Evolutionary conservation across 495 filamentous ascomycete genomes (phyloP).

Genomic region (Hypoxylon intermedium): DNA sequence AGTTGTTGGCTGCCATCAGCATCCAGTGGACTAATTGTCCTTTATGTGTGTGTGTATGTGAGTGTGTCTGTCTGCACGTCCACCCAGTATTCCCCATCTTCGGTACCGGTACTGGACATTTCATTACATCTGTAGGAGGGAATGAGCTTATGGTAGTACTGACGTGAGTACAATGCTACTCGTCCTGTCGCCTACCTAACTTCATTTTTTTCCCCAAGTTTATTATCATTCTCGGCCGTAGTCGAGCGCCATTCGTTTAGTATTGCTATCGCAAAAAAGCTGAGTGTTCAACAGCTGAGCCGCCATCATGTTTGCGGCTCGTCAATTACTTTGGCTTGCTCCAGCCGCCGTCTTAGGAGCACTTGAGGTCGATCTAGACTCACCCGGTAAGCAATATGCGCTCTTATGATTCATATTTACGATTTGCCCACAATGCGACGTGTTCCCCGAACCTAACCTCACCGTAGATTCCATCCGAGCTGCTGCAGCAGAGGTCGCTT

Average conservation of each 20-base stretch:
- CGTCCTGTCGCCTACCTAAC: neutral
- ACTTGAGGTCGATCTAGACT: slow-evolving; percentile 38
- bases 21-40: neutral
- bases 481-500: slow-evolving; percentile 65
- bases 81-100: neutral
- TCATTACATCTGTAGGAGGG: neutral
- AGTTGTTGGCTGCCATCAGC: slow-evolving; percentile 3
- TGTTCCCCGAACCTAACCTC: neutral
- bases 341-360: slow-evolving; percentile 38
- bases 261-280: neutral
- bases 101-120: neutral
- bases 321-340: slow-evolving; percentile 34
- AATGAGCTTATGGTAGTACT: slow-evolving; percentile 12
- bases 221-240: neutral
- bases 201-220: neutral
- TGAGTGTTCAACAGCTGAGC: neutral
- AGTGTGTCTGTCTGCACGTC: neutral
- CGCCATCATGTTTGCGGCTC: slow-evolving; percentile 22
- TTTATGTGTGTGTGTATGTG: too few relatives aligned
- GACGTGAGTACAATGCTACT: too few relatives aligned
- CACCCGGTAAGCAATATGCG: slow-evolving; percentile 28
- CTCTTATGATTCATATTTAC: neutral
- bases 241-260: slow-evolving; percentile 4
- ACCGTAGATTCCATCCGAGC: slow-evolving; percentile 60
- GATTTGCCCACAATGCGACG: neutral